A percentile compares a stretch with the other conserved stretches of the same genome.
Evolutionary conservation across 2,329 filamentous ascomycete species (phyloP).

Genomic region (Xylaria sp.): DNA sequence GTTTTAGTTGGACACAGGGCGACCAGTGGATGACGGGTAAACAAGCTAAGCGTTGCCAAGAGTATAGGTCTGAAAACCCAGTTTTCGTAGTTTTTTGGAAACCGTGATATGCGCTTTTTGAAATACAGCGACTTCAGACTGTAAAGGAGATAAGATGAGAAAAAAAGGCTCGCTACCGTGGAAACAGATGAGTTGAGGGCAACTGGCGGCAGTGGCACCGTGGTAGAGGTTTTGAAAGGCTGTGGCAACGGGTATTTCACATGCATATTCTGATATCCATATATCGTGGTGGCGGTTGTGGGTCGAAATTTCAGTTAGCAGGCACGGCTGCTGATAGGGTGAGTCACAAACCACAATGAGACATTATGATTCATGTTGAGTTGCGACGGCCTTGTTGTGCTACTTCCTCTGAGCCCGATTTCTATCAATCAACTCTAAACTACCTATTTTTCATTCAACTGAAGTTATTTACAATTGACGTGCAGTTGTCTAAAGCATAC

Average conservation of each 20-base stretch:
- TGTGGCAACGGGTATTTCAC: slow-evolving; percentile 12
- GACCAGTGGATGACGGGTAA: not conserved
- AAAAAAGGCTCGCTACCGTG: slow-evolving; percentile 15
- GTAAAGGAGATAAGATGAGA: slow-evolving; percentile 40
- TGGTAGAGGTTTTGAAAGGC: slow-evolving; percentile 8
- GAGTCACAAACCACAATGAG: slow-evolving; percentile 35
- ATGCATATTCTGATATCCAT: not conserved
- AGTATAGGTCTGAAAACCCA: not conserved
- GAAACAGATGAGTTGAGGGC: slow-evolving; percentile 8
- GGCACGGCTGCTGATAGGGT: slow-evolving; percentile 30
- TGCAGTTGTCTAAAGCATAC: not conserved
- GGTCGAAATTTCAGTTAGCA: slow-evolving; percentile 19
- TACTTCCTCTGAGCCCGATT: not conserved
- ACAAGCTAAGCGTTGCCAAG: not conserved
- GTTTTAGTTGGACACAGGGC: not conserved
- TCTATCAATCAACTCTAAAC: too few species aligned
- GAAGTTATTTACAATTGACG: too few species aligned
- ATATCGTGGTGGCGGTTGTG: slow-evolving; percentile 27
- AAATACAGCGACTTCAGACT: slow-evolving; percentile 59
- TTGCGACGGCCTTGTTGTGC: slow-evolving; percentile 11
- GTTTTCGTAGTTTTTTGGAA: not conserved
- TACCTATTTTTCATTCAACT: too few species aligned
- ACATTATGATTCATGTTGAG: slow-evolving; percentile 36
- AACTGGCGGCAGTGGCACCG: not conserved
- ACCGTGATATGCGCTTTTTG: slow-evolving; percentile 55